A percentile compares a stretch with the other conserved stretches of the same genome.
phyloP scores from a whole-genome alignment of 106 monocot species.

The Allium cepa region DNA sequence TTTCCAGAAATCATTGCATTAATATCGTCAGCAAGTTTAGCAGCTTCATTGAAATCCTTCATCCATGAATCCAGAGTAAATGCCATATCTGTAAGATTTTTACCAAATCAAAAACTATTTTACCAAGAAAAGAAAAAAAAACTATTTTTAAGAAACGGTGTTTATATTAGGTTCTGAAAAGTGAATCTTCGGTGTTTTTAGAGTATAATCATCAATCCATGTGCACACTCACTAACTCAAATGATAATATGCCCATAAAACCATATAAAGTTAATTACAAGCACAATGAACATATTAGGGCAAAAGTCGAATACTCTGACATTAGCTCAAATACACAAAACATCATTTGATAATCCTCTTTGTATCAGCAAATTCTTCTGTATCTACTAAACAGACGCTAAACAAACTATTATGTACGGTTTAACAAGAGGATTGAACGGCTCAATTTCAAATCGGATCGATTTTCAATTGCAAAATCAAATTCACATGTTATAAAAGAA shows the following conservation, averaged over 20 bases:
- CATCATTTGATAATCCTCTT: background rate
- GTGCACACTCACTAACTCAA: background rate
- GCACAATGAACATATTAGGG: background rate
- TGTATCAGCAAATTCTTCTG: background rate
- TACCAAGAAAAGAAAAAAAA: background rate
- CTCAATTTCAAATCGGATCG: background rate
- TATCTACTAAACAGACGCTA: background rate
- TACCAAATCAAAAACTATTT: background rate
- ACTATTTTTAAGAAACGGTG: background rate
- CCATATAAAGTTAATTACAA: background rate
- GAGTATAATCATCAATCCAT: background rate
- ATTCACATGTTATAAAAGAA: background rate
- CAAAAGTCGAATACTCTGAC: background rate
- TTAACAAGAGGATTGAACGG: background rate
- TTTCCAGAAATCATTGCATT: constrained; percentile 64
- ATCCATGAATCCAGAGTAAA: constrained; percentile 61
- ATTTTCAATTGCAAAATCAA: background rate
- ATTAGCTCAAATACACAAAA: background rate
- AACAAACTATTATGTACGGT: background rate
- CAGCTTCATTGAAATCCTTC: constrained; percentile 69
- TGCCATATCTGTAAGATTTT: constrained; percentile 51
- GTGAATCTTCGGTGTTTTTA: background rate
- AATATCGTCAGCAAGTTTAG: constrained; percentile 77
- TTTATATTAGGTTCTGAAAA: background rate
- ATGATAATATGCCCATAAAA: background rate